Base-by-base conservation (phyloP, 768 basidiomycete genomes). In the Cubamyces sp. region DNA sequence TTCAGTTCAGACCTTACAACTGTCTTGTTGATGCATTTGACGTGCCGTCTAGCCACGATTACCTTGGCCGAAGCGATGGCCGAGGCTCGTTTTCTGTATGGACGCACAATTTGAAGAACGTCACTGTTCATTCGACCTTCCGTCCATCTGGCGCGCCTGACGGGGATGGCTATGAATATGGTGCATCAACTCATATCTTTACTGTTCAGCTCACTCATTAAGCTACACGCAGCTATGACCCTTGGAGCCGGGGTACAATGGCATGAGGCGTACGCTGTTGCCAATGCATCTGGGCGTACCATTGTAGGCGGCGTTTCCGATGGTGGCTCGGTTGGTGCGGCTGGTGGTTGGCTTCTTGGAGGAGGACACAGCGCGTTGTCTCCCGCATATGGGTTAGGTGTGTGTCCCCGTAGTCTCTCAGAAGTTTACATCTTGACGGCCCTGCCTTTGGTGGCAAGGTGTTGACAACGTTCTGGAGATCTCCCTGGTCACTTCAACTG, bases 401-500 rank as follows among this genome's bases (percentile, higher is more conserved):
- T 52, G 69, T 54, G 18, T 2, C 16, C 25, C 37, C 0, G 1
- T 3, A 12, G 6, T 19, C 1, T 12, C 2, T n/a, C 45, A 5
- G n/a, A n/a, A 6, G 3, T 23, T 9, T 39, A 79, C 15, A 3
- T 3, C 8, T 42, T 30, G 3, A 41, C 18, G 39, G 30, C 15
- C 19, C 8, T 28, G 15, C 23, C n/a, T 14, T 7, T 12, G 23
- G 9, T 30, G 9, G 14, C 57, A 19, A 73, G 71, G 75, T 7
- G 61, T 62, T 23, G 61, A 62, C 42, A 62, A 62, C 19, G 49
- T 53, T 14, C 43, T 84, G 4, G 73, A 86, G 69, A 79, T 77
- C 70, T 80, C 79, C 58, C 70, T 85, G 5, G 83, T 85, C 9
- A 83, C 82, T 4, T 81, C 84, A 0, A 80, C 81, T 65, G 84